phyloP scores from a whole-genome alignment of 1,284 basidiomycete genomes.

The Sphagnurus paluster region DNA sequence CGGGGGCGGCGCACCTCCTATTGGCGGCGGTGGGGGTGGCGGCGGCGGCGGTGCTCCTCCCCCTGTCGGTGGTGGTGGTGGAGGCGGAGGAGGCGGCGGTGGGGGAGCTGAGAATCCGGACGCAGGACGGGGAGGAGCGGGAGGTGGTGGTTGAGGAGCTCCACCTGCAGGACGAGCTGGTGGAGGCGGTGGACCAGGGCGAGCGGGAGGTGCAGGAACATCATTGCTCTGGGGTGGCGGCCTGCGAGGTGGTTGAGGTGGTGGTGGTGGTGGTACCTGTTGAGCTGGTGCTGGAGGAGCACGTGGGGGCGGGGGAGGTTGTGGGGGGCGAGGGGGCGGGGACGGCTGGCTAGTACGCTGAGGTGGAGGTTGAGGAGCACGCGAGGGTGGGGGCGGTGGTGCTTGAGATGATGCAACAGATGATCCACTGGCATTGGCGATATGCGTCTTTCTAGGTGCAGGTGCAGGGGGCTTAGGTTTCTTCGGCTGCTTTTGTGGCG shows the following conservation, averaged over 20 bases:
- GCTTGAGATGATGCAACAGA: background rate
- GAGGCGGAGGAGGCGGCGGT: conserved; percentile 25
- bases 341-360: conserved; percentile 26
- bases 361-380: conserved; percentile 25
- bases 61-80: conserved; percentile 31
- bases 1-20: conserved; percentile 24
- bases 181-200: conserved; percentile 38
- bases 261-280: conserved; percentile 27
- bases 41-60: conserved; percentile 31
- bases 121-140: conserved; percentile 36
- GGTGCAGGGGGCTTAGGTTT: conserved; percentile 59
- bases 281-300: conserved; percentile 21
- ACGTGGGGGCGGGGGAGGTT: conserved; percentile 18
- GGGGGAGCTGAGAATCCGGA: conserved; percentile 35
- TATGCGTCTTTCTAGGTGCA: conserved; percentile 33
- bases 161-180: conserved; percentile 18
- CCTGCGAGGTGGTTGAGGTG: conserved; percentile 8
- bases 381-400: conserved; percentile 31
- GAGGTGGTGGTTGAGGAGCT: conserved; percentile 30
- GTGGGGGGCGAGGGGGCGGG: conserved; percentile 7
- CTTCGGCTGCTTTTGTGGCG: conserved; percentile 31
- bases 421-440: conserved; percentile 32
- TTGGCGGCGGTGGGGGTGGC: conserved; percentile 33
- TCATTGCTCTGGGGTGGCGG: conserved; percentile 27
- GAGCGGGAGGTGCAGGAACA: conserved; percentile 31